A percentile compares a stretch with the other conserved stretches of the same genome.
Evolutionary conservation across 2,329 filamentous ascomycete genomes (phyloP).

Genomic region (Xylariaceae sp.): DNA sequence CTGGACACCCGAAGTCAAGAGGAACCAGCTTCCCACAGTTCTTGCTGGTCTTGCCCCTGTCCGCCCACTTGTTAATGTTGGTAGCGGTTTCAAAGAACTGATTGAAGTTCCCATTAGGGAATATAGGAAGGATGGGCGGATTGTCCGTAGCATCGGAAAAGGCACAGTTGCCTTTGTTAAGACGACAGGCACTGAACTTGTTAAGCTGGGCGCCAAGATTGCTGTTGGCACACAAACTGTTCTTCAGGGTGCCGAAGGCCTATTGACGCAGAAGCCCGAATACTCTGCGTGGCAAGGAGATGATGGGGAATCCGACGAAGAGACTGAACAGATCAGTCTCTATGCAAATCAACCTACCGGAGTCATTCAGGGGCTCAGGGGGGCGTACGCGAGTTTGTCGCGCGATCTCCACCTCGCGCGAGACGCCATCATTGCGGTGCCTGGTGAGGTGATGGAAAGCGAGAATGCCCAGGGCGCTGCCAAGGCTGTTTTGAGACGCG

Average conservation of each 20-base stretch:
- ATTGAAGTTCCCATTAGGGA: conserved; percentile 86
- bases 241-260: conserved; percentile 78
- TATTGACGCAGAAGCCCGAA: conserved; percentile 52
- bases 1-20: conserved; percentile 90
- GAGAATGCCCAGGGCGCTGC: conserved; percentile 75
- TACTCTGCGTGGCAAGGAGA: conserved; percentile 51
- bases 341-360: conserved; percentile 93
- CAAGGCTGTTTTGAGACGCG: conserved; percentile 69
- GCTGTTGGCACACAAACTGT: conserved; percentile 94
- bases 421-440: conserved; percentile 92
- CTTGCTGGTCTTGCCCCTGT: conserved; percentile 85
- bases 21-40: conserved; percentile 82
- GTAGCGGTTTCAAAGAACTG: conserved; percentile 78
- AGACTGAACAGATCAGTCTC: conserved; percentile 74
- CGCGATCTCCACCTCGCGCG: conserved; percentile 80
- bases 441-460: conserved; percentile 84
- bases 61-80: conserved; percentile 86
- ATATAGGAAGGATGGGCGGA: conserved; percentile 87
- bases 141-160: conserved; percentile 87
- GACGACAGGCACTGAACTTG: conserved; percentile 89
- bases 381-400: conserved; percentile 75
- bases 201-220: conserved; percentile 88
- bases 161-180: conserved; percentile 85
- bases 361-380: conserved; percentile 77
- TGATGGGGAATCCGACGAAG: conserved; percentile 56